phyloP scores from a whole-genome alignment of 306 rosid species.

The Castanea mollissima region DNA sequence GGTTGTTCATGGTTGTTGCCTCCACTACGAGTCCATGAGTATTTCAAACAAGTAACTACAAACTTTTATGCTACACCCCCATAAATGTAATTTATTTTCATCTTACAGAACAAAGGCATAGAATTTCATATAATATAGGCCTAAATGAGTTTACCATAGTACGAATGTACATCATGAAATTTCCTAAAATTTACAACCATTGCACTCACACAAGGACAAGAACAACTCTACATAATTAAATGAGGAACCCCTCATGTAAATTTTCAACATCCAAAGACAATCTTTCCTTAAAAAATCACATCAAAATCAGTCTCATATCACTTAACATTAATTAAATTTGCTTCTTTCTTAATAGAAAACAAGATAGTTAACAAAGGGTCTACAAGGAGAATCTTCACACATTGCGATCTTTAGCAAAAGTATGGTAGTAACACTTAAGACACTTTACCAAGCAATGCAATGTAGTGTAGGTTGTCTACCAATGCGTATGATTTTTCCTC shows the following conservation, averaged over 20 bases:
- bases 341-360: background rate
- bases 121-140: background rate
- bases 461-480: background rate
- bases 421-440: background rate
- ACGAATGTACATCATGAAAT: background rate
- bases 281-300: background rate
- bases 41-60: background rate
- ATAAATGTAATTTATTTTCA: background rate
- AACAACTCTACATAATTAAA: background rate
- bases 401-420: background rate
- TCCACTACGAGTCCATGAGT: background rate
- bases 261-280: background rate
- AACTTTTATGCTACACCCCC: too few species aligned
- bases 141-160: background rate
- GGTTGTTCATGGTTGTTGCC: background rate
- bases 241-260: background rate
- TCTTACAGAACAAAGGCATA: background rate
- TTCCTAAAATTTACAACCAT: background rate
- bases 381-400: too few species aligned
- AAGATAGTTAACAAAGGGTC: background rate
- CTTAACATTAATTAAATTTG: background rate
- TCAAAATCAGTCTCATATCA: background rate
- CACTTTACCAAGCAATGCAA: background rate
- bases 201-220: background rate
- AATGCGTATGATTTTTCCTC: background rate